Evolutionary conservation across 140 eudicot genomes (phyloP).

Genomic region (Oenanthe javanica): DNA sequence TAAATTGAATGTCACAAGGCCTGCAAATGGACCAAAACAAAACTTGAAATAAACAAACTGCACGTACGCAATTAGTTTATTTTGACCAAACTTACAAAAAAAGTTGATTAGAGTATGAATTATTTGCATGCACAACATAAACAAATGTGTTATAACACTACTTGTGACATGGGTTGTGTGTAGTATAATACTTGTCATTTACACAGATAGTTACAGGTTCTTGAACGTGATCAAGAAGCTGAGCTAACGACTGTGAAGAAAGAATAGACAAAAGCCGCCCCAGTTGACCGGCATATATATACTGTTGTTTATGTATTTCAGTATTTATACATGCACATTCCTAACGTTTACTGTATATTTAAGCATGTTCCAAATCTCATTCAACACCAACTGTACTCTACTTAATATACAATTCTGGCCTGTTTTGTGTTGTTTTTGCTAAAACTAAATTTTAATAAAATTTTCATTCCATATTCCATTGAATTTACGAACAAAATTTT

Average conservation of each 20-base stretch:
- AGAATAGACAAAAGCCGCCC: conserved; percentile 8
- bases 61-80: conserved; percentile 26
- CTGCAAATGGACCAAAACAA: conserved; percentile 41
- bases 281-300: background rate
- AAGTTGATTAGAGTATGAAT: background rate
- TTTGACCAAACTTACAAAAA: background rate
- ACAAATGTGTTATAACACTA: background rate
- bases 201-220: background rate
- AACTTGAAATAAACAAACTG: conserved; percentile 28
- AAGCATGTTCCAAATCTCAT: background rate
- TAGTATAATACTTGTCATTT: conserved; percentile 3
- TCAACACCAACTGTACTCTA: background rate
- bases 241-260: background rate
- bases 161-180: background rate
- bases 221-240: background rate
- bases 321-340: too few species aligned
- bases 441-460: too few species aligned
- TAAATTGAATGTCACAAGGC: conserved; percentile 18
- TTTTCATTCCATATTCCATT: background rate
- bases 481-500: background rate
- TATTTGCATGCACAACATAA: background rate
- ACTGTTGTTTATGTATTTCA: background rate
- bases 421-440: background rate
- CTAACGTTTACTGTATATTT: too few species aligned
- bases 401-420: background rate